A percentile compares a stretch with the other conserved stretches of the same genome.
Evolutionary conservation across 1,284 basidiomycete species (phyloP).

Genomic region (Pyrrhoderma noxium): DNA sequence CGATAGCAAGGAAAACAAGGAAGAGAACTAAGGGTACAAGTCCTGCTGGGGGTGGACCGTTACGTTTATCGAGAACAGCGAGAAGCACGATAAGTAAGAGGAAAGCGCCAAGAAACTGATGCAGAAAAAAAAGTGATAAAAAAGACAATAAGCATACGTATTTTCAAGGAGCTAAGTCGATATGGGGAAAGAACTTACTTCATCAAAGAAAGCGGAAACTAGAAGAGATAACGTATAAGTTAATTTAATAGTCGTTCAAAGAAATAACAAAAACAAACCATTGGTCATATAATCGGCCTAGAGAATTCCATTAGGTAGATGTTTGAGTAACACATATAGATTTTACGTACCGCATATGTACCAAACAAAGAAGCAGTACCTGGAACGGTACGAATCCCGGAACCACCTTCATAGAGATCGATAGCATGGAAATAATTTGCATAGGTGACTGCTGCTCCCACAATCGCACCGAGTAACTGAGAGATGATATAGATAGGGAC

Average conservation of each 20-base stretch:
- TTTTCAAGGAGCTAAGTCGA: background rate
- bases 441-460: constrained; percentile 64
- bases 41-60: constrained; percentile 40
- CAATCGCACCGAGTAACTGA: constrained; percentile 64
- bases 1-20: constrained; percentile 47
- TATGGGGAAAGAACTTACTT: constrained; percentile 3
- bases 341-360: constrained; percentile 61
- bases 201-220: constrained; percentile 17
- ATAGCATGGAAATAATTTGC: constrained; percentile 75
- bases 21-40: constrained; percentile 50
- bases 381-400: constrained; percentile 49
- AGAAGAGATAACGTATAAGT: background rate
- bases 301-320: too few relatives aligned
- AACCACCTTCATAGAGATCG: constrained; percentile 58
- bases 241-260: background rate
- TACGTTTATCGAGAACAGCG: constrained; percentile 38
- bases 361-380: constrained; percentile 66
- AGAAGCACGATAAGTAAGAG: constrained; percentile 45
- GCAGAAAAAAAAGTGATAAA: background rate
- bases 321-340: background rate
- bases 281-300: too few relatives aligned
- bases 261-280: background rate
- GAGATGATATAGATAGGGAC: constrained; percentile 66
- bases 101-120: constrained; percentile 49
- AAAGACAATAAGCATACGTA: background rate